phyloP scores from a whole-genome alignment of 495 filamentous ascomycete genomes.

The Friedmanniomyces endolithicus region DNA sequence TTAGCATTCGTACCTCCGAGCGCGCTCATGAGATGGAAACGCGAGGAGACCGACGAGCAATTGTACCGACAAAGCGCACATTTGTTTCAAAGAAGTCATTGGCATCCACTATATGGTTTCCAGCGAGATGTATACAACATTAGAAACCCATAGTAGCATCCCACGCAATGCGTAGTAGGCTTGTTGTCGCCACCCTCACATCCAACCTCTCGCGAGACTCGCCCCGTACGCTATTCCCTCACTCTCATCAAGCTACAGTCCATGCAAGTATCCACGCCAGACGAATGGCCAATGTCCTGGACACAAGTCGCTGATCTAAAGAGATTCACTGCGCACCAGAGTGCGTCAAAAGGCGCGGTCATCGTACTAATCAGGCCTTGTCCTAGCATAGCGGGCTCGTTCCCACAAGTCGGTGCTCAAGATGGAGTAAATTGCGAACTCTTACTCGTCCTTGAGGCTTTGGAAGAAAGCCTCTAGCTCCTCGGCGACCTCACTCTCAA shows the following conservation, averaged over 20 bases:
- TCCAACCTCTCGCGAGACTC: background rate
- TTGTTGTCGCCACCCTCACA: background rate
- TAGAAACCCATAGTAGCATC: background rate
- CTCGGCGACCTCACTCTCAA: conserved; percentile 42
- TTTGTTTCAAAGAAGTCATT: background rate
- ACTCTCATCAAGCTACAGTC: background rate
- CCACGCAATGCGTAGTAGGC: background rate
- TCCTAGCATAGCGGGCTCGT: background rate
- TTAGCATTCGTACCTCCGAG: no score
- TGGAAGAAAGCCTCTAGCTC: conserved; percentile 37
- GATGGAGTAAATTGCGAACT: background rate
- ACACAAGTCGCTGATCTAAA: no score
- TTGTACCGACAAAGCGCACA: no score
- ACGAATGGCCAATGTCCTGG: background rate
- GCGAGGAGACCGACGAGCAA: no score
- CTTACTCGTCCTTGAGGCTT: background rate
- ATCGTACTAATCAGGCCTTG: no score
- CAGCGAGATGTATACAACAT: background rate
- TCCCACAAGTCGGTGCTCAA: background rate
- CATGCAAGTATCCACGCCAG: background rate
- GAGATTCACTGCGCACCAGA: no score
- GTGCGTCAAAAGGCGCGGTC: no score
- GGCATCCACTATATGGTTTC: background rate
- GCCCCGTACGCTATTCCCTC: background rate
- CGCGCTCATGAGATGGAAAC: no score